Percentiles rank a stretch among this genome's conserved stretches.
Conservation (phyloP, 495 filamentous ascomycete genomes). For the Penicillium crystallinum region DNA sequence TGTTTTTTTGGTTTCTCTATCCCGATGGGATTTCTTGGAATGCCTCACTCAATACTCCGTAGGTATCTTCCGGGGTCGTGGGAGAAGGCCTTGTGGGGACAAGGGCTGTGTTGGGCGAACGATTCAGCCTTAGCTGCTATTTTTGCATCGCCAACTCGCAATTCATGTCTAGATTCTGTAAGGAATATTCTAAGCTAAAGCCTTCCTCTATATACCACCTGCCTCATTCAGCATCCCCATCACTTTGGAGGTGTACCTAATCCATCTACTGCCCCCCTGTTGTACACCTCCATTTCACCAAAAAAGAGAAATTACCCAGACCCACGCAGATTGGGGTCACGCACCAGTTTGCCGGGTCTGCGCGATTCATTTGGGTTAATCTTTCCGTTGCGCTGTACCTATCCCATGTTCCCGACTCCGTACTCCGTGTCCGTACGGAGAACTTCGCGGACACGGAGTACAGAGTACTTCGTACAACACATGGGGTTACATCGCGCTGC, state of each 20-base stretch:
- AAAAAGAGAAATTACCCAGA: too few relatives aligned
- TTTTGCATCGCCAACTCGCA: too few relatives aligned
- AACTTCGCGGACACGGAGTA: too few relatives aligned
- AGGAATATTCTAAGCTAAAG: not conserved
- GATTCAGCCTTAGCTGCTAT: too few relatives aligned
- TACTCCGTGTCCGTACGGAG: too few relatives aligned
- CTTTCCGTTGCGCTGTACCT: not conserved
- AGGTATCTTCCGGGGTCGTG: too few relatives aligned
- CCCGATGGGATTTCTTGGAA: too few relatives aligned
- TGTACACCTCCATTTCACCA: not conserved
- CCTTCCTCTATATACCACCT: not conserved
- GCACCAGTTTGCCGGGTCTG: not conserved
- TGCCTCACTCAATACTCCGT: too few relatives aligned
- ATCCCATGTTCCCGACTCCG: not conserved
- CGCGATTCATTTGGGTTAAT: not conserved
- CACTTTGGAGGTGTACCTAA: not conserved
- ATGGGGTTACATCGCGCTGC: not conserved
- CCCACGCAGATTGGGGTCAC: not conserved
- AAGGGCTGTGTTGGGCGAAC: too few relatives aligned
- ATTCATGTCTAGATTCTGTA: too few relatives aligned
- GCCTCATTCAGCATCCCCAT: not conserved
- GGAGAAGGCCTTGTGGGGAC: too few relatives aligned
- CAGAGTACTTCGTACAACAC: not conserved
- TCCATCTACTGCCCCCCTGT: not conserved
- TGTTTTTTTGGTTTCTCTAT: too few relatives aligned